Base-by-base conservation (phyloP, 192 early-diverging fungal species). In the Tieghemiomyces parasiticus region DNA sequence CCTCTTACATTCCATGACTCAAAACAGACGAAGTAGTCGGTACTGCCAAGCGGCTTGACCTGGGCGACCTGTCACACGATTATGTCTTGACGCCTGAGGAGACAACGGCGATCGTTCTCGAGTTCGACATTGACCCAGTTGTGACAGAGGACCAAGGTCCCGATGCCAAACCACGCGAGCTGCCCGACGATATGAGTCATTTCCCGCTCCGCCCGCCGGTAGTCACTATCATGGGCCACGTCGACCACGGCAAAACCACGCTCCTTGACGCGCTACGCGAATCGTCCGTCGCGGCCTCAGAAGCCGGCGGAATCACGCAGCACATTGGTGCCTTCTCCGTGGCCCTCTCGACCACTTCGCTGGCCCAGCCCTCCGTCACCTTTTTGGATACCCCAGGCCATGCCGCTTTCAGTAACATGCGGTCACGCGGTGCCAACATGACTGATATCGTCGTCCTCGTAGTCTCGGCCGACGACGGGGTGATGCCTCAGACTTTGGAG, bases 341-440 rank as follows among this genome's bases (percentile, higher is more conserved):
- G 3, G 28, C 60, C 59, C 59, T 75, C 30, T 16, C 56, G 13
- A 20, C 56, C 1, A 28, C 22, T 16, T 13, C 12, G 24, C 50
- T 70, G 20, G 94, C 95, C 60, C n/a, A n/a, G n/a, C n/a, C n/a
- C n/a, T n/a, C n/a, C n/a, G n/a, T n/a, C n/a, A 98, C 95, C 0
- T 94, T 98, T 63, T 67, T 98, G 63, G 95, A 98, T 62, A 98
- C 95, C 9, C 95, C 95, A 12, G 95, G 95, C 13, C 95, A 98
- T 60, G 90, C 92, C 0, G 95, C 92, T 26, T 98, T 95, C 62
- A 84, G 84, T 26, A 85, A 87, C 9, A 98, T 98, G 95, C 76
- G 95, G 16, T 79, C 78, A n/a, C 82, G 95, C 47, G 95, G 95
- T 26, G 91, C 95, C 24, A 74, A 90, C 46, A 84, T 84, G 16